Evolutionary conservation across 768 basidiomycete genomes (phyloP).

Genomic region (Tubosaeta sp.): DNA sequence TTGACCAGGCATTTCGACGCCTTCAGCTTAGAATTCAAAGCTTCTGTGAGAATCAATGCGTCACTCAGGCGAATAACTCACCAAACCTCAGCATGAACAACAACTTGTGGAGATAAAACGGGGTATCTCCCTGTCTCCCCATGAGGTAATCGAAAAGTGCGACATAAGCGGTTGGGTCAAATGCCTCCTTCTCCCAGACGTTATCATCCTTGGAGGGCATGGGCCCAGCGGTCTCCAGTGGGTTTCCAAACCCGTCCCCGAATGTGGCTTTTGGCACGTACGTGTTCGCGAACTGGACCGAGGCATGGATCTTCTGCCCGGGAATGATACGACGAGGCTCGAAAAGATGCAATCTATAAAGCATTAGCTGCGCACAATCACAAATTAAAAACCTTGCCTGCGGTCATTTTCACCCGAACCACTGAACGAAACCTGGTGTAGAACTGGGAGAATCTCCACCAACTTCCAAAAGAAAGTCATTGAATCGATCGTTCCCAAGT

Average conservation of each 20-base stretch:
- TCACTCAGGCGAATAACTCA: not conserved
- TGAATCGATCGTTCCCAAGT: constrained; percentile 14
- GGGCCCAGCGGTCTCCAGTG: constrained; percentile 4
- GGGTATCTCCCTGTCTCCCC: constrained; percentile 6
- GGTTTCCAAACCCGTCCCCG: constrained; percentile 14
- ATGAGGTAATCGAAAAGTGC: constrained; percentile 10
- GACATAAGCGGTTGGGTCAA: constrained; percentile 8
- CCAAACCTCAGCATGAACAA: constrained; percentile 18
- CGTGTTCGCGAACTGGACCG: constrained; percentile 16
- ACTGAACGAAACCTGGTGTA: constrained; percentile 16
- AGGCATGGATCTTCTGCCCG: constrained; percentile 19
- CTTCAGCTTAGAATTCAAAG: constrained; percentile 6
- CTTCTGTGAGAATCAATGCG: not conserved
- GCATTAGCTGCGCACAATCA: not conserved
- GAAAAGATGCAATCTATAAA: constrained; percentile 8
- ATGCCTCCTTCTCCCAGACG: constrained; percentile 15
- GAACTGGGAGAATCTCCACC: constrained; percentile 11
- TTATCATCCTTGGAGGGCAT: constrained; percentile 4
- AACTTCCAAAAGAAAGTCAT: constrained; percentile 15
- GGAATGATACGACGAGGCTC: constrained; percentile 17
- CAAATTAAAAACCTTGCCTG: not conserved
- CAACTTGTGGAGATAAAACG: constrained; percentile 13
- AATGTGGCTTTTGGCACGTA: constrained; percentile 16
- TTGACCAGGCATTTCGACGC: not conserved
- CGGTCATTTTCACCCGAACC: constrained; percentile 10